A percentile compares a stretch with the other conserved stretches of the same genome.
Conservation (phyloP, 179 eudicot species). For the Gypsophila paniculata region DNA sequence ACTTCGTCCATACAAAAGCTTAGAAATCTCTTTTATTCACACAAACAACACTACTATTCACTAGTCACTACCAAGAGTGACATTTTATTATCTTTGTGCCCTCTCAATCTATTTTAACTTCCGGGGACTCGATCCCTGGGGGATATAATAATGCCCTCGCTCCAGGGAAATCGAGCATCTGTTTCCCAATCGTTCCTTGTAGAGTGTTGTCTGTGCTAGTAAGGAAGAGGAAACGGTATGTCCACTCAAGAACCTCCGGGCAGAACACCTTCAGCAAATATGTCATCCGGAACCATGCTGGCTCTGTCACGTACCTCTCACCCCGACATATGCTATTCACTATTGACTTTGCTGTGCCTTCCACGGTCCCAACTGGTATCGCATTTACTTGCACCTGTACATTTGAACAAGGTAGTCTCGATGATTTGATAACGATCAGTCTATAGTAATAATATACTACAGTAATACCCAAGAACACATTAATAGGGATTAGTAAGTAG, state of each 20-base stretch:
- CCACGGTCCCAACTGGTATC: conserved; percentile 38
- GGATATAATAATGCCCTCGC: conserved; percentile 38
- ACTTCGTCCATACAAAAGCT: neutral
- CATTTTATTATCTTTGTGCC: neutral
- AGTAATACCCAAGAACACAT: no score
- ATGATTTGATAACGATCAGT: no score
- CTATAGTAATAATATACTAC: no score
- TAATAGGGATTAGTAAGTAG: no score
- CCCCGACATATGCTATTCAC: conserved; percentile 42
- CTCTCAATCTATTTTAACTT: conserved; percentile 26
- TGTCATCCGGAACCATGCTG: conserved; percentile 44
- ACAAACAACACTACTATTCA: no score
- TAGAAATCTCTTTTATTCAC: conserved; percentile 10
- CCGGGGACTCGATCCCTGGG: conserved; percentile 32
- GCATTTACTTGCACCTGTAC: conserved; percentile 38
- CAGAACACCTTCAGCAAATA: conserved; percentile 38
- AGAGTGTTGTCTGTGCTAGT: conserved; percentile 25
- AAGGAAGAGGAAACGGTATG: conserved; percentile 30
- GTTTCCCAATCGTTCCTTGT: conserved; percentile 31
- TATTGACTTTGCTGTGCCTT: conserved; percentile 47
- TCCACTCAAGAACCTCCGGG: conserved; percentile 53
- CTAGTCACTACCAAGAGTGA: neutral
- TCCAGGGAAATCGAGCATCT: conserved; percentile 35
- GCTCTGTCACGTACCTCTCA: conserved; percentile 46
- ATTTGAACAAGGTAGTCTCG: neutral